Percentiles rank a stretch among this genome's conserved stretches.
Conservation (phyloP, 2,329 filamentous ascomycete genomes). For the Claviceps sorghi region DNA sequence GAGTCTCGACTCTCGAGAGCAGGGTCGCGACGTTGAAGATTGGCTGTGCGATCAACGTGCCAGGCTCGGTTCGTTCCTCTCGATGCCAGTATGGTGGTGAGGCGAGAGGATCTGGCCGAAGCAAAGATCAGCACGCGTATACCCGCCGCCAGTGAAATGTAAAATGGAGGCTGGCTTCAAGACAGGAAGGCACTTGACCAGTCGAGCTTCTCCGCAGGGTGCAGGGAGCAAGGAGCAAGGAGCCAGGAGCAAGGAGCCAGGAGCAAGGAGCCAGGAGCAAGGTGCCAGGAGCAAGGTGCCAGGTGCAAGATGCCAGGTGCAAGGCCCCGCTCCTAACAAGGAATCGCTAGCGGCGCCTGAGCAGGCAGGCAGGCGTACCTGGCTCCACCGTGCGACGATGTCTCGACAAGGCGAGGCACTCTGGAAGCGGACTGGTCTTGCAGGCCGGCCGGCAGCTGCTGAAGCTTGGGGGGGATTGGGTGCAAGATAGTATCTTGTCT, state of each 20-base stretch:
- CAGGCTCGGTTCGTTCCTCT: background rate
- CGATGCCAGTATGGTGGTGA: background rate
- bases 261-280: slow-evolving; percentile 1
- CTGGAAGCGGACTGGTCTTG: background rate
- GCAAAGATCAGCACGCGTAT: background rate
- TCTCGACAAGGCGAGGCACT: slow-evolving; percentile 1
- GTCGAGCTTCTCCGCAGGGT: slow-evolving; percentile 1
- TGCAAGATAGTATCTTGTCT: background rate
- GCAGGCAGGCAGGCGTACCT: slow-evolving; percentile 5
- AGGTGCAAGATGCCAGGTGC: background rate
- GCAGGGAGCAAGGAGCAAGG: background rate
- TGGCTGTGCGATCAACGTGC: too few species aligned
- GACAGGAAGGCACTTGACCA: background rate
- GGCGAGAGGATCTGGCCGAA: background rate
- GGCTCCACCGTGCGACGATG: slow-evolving; percentile 7
- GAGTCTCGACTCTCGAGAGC: background rate
- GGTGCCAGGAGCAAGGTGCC: background rate
- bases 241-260: background rate
- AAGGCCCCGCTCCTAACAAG: slow-evolving; percentile 2
- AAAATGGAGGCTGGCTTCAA: background rate
- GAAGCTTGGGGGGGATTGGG: background rate
- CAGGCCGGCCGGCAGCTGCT: background rate
- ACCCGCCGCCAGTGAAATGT: background rate
- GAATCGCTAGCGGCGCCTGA: slow-evolving; percentile 6
- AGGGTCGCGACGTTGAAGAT: background rate